Evolutionary conservation across 2,329 filamentous ascomycete species (phyloP), one percentile per base, ranked within the genome.

Genomic region (Akanthomyces lecanii): DNA sequence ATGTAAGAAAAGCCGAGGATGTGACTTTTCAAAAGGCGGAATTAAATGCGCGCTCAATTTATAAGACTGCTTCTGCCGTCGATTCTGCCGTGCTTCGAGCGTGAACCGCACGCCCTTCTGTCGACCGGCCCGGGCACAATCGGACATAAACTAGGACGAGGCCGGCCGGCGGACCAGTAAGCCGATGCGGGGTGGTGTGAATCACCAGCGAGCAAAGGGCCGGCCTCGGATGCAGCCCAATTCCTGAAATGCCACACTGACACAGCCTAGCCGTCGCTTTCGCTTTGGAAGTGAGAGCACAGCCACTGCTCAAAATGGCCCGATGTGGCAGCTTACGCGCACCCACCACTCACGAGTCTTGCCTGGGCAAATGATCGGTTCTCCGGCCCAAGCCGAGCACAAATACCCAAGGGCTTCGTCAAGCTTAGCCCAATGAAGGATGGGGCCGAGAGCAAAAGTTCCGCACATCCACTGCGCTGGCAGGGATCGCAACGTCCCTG

Each of bases 351-450:
- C n/a, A 4, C 8, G 18, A 38, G 11, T 51, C 25, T 18, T 59
- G 25, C 30, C 18, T 45, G 33, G 28, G 28, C 28, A 6, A 30
- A 30, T 30, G 45, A 40, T 57, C 56, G 56, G 56, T 40, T 42
- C 44, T 51, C 28, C 56, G 55, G 55, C 55, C 21, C 28, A 59
- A 42, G 45, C 56, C 56, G 56, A 59, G 56, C 38, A 40, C n/a
- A 7, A 28, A 30, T 48, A n/a, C 12, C 21, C 23, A 33, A n/a
- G 36, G 14, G 38, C 38, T 40, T 16, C 5, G 14, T 36, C 8
- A 7, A 11, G 33, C 45, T 54, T 45, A 14, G 28, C 8, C n/a
- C 23, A 55, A 38, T 44, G 11, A 16, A 23, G 40, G 8, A 18
- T 25, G 5, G 51, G n/a, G 18, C 52, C n/a, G 57, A 50, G 12